Conservation (phyloP, 352 stramenopile genomes). For the Globisporangium camurandrum region DNA sequence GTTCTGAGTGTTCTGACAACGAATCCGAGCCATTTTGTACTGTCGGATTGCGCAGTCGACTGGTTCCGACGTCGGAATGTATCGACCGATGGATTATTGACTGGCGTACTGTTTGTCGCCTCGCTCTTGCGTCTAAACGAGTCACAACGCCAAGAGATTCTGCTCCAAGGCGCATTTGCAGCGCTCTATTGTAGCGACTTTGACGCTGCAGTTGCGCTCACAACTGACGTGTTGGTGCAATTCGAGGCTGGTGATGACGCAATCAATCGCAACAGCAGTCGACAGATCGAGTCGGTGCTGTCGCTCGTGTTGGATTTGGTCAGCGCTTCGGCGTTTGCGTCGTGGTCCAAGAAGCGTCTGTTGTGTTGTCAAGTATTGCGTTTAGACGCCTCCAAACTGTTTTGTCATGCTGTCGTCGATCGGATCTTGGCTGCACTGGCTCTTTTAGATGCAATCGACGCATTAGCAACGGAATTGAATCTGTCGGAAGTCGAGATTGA, state of each 20-base stretch:
- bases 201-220: conserved; percentile 44
- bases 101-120: conserved; percentile 39
- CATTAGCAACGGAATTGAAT: conserved; percentile 48
- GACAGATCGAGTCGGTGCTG: conserved; percentile 27
- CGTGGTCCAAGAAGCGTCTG: conserved; percentile 48
- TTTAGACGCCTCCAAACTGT: too few relatives aligned
- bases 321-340: conserved; percentile 49
- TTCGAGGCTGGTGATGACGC: not conserved
- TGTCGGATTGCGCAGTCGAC: conserved; percentile 26
- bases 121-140: conserved; percentile 36
- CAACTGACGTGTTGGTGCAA: conserved; percentile 28
- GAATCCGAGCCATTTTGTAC: conserved; percentile 61
- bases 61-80: conserved; percentile 31
- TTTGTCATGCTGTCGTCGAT: too few relatives aligned
- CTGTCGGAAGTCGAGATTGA: conserved; percentile 58
- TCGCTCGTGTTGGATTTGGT: conserved; percentile 64
- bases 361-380: conserved; percentile 34
- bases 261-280: not conserved
- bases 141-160: conserved; percentile 27
- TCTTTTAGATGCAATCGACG: conserved; percentile 51
- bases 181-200: conserved; percentile 64
- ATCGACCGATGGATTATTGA: too few relatives aligned
- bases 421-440: conserved; percentile 35
- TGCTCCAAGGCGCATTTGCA: conserved; percentile 59
- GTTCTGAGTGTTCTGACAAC: conserved; percentile 46